These are phyloP conservation scores for Cutaneotrichosporon sp. DNA, from an alignment of 1,284 basidiomycete species.

Conservation along the genomic window DNA sequence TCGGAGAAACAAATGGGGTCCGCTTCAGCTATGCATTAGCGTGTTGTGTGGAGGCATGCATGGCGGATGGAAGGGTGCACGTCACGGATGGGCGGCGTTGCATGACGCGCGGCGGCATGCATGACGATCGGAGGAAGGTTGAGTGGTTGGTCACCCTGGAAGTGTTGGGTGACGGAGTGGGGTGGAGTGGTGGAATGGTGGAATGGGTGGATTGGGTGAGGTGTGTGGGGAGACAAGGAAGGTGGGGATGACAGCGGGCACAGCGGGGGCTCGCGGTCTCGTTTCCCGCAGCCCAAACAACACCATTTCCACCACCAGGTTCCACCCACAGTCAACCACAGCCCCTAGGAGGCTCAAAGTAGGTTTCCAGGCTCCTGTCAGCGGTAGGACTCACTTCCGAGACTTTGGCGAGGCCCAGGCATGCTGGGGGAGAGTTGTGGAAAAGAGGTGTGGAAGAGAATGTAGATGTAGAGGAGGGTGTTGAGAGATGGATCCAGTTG, in stretches of 20 bases:
- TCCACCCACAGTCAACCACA: neutral
- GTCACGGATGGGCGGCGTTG: neutral
- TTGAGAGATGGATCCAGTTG: neutral
- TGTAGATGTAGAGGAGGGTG: neutral
- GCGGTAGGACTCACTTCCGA: slow-evolving; percentile 1
- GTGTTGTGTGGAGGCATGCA: neutral
- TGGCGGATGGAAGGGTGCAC: too few species aligned
- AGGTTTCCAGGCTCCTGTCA: neutral
- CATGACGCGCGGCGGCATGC: too few species aligned
- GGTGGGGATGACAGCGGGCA: neutral
- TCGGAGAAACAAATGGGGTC: neutral
- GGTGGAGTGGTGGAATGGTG: too few species aligned
- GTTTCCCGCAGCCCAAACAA: neutral
- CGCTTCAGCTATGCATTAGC: neutral
- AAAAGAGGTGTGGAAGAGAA: neutral
- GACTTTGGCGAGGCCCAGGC: neutral
- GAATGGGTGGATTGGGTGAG: too few species aligned
- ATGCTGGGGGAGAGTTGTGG: neutral
- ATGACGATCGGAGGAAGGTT: too few species aligned
- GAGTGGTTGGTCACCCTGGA: too few species aligned
- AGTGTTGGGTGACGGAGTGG: too few species aligned
- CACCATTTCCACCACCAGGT: neutral
- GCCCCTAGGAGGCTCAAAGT: neutral
- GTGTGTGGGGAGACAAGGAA: neutral
- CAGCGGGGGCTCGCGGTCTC: too few species aligned